Evolutionary conservation across 2,329 filamentous ascomycete genomes (phyloP).

Genomic region (Huntiella abstrusa): DNA sequence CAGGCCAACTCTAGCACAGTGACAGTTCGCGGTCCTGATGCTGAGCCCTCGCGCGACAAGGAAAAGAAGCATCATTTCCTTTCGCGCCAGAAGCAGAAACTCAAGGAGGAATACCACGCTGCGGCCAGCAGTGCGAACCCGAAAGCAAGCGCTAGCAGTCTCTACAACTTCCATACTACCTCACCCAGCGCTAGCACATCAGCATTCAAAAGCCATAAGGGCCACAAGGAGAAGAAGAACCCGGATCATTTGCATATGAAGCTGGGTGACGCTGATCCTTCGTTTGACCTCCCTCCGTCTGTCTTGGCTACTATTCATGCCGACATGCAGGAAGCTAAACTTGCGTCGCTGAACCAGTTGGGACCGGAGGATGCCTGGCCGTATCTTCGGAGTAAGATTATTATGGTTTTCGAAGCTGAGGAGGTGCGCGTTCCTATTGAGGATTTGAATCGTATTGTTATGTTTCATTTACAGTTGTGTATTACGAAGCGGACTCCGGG

Average conservation of each 20-base stretch:
- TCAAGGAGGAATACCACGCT: conserved; percentile 55
- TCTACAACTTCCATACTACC: conserved; percentile 61
- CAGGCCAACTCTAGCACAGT: conserved; percentile 59
- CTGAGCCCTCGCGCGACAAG: conserved; percentile 41
- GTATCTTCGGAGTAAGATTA: conserved; percentile 53
- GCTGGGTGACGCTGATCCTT: conserved; percentile 3
- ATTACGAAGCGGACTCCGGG: conserved; percentile 54
- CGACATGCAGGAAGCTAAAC: conserved; percentile 7
- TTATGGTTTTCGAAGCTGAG: conserved; percentile 66
- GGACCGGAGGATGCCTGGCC: conserved; percentile 64
- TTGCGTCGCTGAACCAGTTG: conserved; percentile 5
- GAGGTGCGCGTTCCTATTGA: conserved; percentile 64
- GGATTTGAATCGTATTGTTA: conserved; percentile 66
- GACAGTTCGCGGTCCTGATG: conserved; percentile 43
- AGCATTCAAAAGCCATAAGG: conserved; percentile 7
- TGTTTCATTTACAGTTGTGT: conserved; percentile 59
- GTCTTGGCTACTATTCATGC: conserved; percentile 7
- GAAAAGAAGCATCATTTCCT: conserved; percentile 67
- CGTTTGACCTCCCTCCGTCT: conserved; percentile 6
- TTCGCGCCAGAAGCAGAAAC: conserved; percentile 60
- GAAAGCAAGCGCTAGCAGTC: conserved; percentile 46
- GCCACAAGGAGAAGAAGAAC: conserved; percentile 10
- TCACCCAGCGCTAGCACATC: conserved; percentile 44
- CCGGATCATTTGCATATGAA: conserved; percentile 6
- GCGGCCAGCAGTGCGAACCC: conserved; percentile 63